These are phyloP conservation scores for Hordeum pubiflorum DNA, from an alignment of 202 grass and related monocot genomes.

Conservation along the genomic window DNA sequence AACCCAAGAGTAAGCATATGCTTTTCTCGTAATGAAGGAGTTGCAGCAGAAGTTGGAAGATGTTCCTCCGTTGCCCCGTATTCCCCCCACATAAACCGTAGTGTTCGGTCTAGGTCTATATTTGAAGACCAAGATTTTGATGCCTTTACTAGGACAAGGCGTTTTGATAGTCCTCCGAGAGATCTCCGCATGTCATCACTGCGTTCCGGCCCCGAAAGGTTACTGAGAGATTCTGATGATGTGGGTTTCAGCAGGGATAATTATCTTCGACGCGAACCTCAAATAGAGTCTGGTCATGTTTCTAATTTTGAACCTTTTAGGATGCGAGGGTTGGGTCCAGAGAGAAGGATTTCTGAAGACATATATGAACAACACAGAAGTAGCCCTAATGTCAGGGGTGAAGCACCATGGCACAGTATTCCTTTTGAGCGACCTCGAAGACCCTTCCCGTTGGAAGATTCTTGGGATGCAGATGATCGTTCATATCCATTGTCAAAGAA, in stretches of 20 bases:
- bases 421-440: conserved; percentile 50
- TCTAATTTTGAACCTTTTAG: conserved; percentile 35
- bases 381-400: conserved; percentile 34
- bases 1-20: conserved; percentile 86
- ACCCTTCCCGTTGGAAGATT: conserved; percentile 48
- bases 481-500: conserved; percentile 50
- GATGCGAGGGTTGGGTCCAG: conserved; percentile 26
- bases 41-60: conserved; percentile 40
- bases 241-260: conserved; percentile 32
- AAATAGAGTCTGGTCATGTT: conserved; percentile 19
- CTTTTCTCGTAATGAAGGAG: conserved; percentile 68
- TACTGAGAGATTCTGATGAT: conserved; percentile 32
- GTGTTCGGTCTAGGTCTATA: conserved; percentile 18
- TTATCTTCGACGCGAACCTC: conserved; percentile 26
- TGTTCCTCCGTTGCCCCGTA: conserved; percentile 24
- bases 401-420: conserved; percentile 42
- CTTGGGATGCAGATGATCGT: conserved; percentile 42
- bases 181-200: conserved; percentile 35
- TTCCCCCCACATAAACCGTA: conserved; percentile 28
- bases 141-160: conserved; percentile 25
- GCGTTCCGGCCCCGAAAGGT: conserved; percentile 23
- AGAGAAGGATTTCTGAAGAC: conserved; percentile 47
- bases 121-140: conserved; percentile 34
- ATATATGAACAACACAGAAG: conserved; percentile 35
- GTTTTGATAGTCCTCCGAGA: conserved; percentile 45